Base-by-base conservation (phyloP, 2,329 filamentous ascomycete species). In the Xylariaceae sp. region DNA sequence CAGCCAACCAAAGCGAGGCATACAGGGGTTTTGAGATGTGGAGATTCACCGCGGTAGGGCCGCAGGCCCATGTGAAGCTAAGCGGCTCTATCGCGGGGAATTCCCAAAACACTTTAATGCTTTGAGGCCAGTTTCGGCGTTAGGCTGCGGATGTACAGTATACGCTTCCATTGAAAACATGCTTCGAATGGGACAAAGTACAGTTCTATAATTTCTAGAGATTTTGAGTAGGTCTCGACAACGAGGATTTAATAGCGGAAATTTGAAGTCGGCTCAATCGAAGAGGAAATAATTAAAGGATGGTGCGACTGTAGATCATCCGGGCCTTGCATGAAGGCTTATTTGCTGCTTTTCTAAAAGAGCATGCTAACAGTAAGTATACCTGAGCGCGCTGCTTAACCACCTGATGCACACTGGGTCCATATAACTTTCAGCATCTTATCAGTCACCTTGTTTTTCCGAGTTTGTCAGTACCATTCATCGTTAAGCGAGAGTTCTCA, bases 61-160 rank as follows among this genome's bases (percentile, higher is more conserved):
- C 65, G 65, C 32, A 50, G 44, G 53, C 59, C 63, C 65, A 66
- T 62, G 64, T 60, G 52, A 53, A 57, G 50, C 57, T 60, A 61
- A 60, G 59, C 65, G 65, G 65, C 64, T 68, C 64, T 65, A 66
- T 65, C 62, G 60, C 65, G 65, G 64, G 62, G 64, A 64, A 63
- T 67, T 65, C 47, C 33, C 46, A 53, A 29, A n/a, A n/a, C n/a
- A n/a, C n/a, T n/a, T n/a, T n/a, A n/a, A n/a, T n/a, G n/a, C n/a
- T n/a, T n/a, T n/a, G n/a, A n/a, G n/a, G n/a, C n/a, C n/a, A n/a
- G n/a, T n/a, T n/a, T n/a, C n/a, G n/a, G n/a, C n/a, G n/a, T n/a
- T n/a, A n/a, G n/a, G n/a, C n/a, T n/a, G n/a, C n/a, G n/a, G n/a
- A n/a, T n/a, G n/a, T 43, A 35, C 37, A 33, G 27, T 41, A 41